Conservation (phyloP, 495 filamentous ascomycete species). For the Talaromyces ruber region DNA sequence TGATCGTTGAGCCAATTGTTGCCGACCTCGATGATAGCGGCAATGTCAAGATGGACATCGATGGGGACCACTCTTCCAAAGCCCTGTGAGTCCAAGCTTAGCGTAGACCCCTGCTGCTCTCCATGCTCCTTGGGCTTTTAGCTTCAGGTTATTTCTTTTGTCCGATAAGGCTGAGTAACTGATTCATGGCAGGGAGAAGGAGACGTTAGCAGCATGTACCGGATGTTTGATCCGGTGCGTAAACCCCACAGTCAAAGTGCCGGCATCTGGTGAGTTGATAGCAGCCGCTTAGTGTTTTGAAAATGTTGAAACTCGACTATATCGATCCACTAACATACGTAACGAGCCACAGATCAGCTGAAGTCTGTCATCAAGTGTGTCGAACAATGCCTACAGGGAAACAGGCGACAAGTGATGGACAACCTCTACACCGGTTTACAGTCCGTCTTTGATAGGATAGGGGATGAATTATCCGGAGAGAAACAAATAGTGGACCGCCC, state of each 20-base stretch:
- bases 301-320: neutral
- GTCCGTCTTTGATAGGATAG: slow-evolving; percentile 27
- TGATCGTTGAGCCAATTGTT: slow-evolving; percentile 51
- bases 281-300: slow-evolving; percentile 19
- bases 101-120: neutral
- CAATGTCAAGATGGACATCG: slow-evolving; percentile 62
- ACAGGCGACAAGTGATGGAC: slow-evolving; percentile 31
- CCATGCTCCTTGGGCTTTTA: neutral
- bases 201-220: slow-evolving; percentile 39
- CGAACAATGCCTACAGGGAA: slow-evolving; percentile 24
- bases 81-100: neutral
- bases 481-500: slow-evolving; percentile 13
- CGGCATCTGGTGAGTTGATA: slow-evolving; percentile 24
- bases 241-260: slow-evolving; percentile 21
- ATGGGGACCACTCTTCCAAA: slow-evolving; percentile 30
- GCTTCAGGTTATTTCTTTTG: neutral
- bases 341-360: slow-evolving; percentile 25
- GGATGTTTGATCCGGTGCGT: slow-evolving; percentile 38
- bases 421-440: slow-evolving; percentile 36
- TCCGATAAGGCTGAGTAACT: slow-evolving; percentile 1
- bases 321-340: neutral
- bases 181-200: slow-evolving; percentile 14
- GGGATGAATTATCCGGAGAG: slow-evolving; percentile 14
- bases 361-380: slow-evolving; percentile 21
- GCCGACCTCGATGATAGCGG: slow-evolving; percentile 46